These are phyloP conservation scores for Sarocladium kiliense DNA, from an alignment of 2,329 filamentous ascomycete species.

Conservation along the genomic window DNA sequence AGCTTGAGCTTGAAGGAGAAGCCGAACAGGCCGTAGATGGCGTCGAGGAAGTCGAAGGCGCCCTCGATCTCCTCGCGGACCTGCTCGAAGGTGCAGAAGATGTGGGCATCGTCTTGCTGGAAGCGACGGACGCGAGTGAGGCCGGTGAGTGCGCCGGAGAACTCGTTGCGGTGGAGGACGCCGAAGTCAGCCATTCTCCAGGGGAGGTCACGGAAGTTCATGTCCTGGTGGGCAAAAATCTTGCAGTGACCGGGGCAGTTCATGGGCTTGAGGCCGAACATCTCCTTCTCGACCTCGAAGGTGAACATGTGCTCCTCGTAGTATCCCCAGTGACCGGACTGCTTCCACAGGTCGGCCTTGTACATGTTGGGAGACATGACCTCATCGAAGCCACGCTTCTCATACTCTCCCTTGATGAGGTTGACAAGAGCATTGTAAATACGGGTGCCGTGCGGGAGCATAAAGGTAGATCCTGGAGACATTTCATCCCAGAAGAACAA, in stretches of 20 bases:
- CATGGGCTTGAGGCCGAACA: constrained; percentile 83
- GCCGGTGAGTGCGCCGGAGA: constrained; percentile 84
- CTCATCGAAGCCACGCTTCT: constrained; percentile 88
- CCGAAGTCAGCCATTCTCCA: constrained; percentile 94
- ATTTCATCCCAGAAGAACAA: constrained; percentile 94
- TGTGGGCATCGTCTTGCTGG: constrained; percentile 94
- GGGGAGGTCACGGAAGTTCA: constrained; percentile 81
- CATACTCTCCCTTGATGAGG: constrained; percentile 83
- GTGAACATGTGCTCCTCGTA: constrained; percentile 86
- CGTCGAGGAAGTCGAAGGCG: constrained; percentile 80
- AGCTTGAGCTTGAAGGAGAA: constrained; percentile 87
- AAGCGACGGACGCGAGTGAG: constrained; percentile 90
- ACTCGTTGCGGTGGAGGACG: constrained; percentile 90
- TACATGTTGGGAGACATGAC: constrained; percentile 95
- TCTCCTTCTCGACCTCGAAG: constrained; percentile 72
- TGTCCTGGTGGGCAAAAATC: constrained; percentile 76
- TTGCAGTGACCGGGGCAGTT: constrained; percentile 95
- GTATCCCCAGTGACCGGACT: constrained; percentile 82
- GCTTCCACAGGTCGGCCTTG: constrained; percentile 89
- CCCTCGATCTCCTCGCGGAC: constrained; percentile 56
- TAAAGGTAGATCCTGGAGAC: constrained; percentile 91
- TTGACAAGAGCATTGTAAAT: constrained; percentile 87
- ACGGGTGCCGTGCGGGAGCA: constrained; percentile 84
- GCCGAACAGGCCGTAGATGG: constrained; percentile 60
- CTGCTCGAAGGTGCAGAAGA: constrained; percentile 65